Conservation (phyloP, 2,329 filamentous ascomycete genomes). For the Pezicula neosporulosa region DNA sequence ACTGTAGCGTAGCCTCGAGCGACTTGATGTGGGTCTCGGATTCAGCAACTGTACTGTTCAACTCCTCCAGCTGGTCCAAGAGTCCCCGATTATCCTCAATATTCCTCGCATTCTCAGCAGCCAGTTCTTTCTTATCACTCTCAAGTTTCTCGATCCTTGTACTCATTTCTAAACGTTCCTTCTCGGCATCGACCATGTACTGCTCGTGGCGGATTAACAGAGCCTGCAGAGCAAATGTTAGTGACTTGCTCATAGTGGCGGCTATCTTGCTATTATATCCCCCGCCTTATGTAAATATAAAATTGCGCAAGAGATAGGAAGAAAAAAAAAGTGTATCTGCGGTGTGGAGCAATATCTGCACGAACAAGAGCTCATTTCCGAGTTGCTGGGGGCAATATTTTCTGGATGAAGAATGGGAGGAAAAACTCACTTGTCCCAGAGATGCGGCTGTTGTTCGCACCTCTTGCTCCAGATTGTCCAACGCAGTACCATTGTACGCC, state of each 20-base stretch:
- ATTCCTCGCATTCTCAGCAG: conserved; percentile 71
- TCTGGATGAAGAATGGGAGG: conserved; percentile 15
- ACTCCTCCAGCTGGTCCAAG: conserved; percentile 76
- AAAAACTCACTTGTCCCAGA: conserved; percentile 78
- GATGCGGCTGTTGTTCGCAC: conserved; percentile 80
- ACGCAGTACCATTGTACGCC: conserved; percentile 71
- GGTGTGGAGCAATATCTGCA: background rate
- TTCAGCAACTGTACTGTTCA: conserved; percentile 76
- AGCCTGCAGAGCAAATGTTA: conserved; percentile 78
- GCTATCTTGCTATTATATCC: background rate
- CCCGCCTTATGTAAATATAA: background rate
- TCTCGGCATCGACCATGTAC: conserved; percentile 89
- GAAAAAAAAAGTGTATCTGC: background rate
- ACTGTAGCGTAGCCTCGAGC: conserved; percentile 72
- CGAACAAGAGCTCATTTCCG: conserved; percentile 1
- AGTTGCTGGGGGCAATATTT: conserved; percentile 9
- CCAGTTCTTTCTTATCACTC: conserved; percentile 67
- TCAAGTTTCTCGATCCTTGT: conserved; percentile 74
- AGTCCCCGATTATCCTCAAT: conserved; percentile 81
- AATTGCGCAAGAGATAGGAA: background rate
- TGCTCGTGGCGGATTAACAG: conserved; percentile 88
- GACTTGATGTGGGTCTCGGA: conserved; percentile 77
- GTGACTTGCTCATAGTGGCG: conserved; percentile 35
- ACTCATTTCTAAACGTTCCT: conserved; percentile 72
- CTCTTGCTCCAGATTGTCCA: conserved; percentile 83